Percentiles rank a stretch among this genome's conserved stretches.
phyloP scores from a whole-genome alignment of 106 monocot species.

The Dioscorea dumetorum region DNA sequence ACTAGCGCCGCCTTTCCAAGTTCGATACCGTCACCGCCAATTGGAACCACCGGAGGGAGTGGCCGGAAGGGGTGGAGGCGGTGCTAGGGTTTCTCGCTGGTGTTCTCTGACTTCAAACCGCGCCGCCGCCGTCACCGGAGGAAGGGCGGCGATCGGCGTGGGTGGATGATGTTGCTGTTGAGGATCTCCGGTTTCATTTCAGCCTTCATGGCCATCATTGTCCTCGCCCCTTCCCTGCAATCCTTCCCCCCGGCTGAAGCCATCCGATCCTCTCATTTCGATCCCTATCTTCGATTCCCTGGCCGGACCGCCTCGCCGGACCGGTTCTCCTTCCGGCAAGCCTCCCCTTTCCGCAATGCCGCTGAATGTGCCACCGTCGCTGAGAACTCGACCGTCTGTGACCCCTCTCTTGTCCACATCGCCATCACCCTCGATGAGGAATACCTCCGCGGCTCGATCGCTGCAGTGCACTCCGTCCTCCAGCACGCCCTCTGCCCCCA shows the following conservation, averaged over 20 bases:
- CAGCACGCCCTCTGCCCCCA: slow-evolving; percentile 79
- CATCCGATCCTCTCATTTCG: slow-evolving; percentile 72
- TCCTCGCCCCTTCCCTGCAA: slow-evolving; percentile 81
- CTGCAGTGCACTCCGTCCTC: slow-evolving; percentile 92
- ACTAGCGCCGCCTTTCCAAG: background rate
- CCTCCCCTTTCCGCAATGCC: slow-evolving; percentile 71
- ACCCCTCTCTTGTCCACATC: slow-evolving; percentile 76
- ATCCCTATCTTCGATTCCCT: slow-evolving; percentile 37
- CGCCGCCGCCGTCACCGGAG: slow-evolving; percentile 12
- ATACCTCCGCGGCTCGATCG: slow-evolving; percentile 89
- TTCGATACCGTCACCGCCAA: too few relatives aligned
- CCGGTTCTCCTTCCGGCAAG: slow-evolving; percentile 34
- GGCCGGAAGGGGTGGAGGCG: too few relatives aligned
- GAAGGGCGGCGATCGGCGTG: slow-evolving; percentile 3
- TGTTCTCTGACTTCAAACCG: slow-evolving; percentile 18
- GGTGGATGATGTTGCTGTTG: slow-evolving; percentile 60
- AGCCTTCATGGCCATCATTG: slow-evolving; percentile 47
- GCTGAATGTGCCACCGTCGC: slow-evolving; percentile 35
- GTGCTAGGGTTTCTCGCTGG: background rate
- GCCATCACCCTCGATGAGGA: slow-evolving; percentile 85
- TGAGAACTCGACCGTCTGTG: slow-evolving; percentile 40
- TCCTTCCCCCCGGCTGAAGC: slow-evolving; percentile 98
- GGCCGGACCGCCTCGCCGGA: slow-evolving; percentile 9
- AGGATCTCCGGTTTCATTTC: slow-evolving; percentile 71
- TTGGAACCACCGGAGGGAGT: too few relatives aligned